These are phyloP conservation scores for Tolypocladium tropicale DNA, from an alignment of 2,329 filamentous ascomycete genomes.

Conservation along the genomic window DNA sequence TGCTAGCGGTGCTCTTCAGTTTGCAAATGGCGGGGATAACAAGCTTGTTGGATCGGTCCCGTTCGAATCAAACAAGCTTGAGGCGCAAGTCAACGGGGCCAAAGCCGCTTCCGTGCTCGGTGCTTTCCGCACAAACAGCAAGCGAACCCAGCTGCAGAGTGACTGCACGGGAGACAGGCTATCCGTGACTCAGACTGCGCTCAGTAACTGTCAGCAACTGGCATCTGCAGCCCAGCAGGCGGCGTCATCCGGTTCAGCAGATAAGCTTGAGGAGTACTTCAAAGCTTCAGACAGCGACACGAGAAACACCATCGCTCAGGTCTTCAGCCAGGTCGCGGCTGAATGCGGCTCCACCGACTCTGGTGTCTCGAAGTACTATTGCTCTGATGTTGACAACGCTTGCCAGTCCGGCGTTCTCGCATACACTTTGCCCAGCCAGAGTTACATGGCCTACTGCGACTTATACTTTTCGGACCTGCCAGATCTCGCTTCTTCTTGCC, in stretches of 20 bases:
- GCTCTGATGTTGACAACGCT: conserved; percentile 43
- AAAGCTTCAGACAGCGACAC: conserved; percentile 39
- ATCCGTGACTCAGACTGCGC: conserved; percentile 35
- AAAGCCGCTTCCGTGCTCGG: conserved; percentile 39
- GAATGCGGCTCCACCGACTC: conserved; percentile 43
- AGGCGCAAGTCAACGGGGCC: conserved; percentile 44
- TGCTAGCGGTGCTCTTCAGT: conserved; percentile 45
- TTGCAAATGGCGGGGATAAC: conserved; percentile 39
- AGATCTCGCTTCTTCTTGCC: conserved; percentile 39
- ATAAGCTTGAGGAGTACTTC: conserved; percentile 52
- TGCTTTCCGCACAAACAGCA: conserved; percentile 34
- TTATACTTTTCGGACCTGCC: conserved; percentile 47
- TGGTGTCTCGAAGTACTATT: conserved; percentile 44
- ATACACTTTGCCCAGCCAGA: conserved; percentile 45
- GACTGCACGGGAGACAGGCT: conserved; percentile 42
- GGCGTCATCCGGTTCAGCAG: conserved; percentile 35
- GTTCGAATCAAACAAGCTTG: conserved; percentile 49
- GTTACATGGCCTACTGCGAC: conserved; percentile 51
- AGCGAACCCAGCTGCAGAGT: conserved; percentile 40
- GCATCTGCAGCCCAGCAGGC: conserved; percentile 42
- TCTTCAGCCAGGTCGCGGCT: conserved; percentile 38
- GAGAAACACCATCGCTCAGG: conserved; percentile 38
- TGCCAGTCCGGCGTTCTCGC: conserved; percentile 45
- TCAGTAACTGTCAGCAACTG: conserved; percentile 42
- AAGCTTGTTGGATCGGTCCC: conserved; percentile 43